Evolutionary conservation across 2,329 filamentous ascomycete species (phyloP).

Genomic region (Cladosporium sp.): DNA sequence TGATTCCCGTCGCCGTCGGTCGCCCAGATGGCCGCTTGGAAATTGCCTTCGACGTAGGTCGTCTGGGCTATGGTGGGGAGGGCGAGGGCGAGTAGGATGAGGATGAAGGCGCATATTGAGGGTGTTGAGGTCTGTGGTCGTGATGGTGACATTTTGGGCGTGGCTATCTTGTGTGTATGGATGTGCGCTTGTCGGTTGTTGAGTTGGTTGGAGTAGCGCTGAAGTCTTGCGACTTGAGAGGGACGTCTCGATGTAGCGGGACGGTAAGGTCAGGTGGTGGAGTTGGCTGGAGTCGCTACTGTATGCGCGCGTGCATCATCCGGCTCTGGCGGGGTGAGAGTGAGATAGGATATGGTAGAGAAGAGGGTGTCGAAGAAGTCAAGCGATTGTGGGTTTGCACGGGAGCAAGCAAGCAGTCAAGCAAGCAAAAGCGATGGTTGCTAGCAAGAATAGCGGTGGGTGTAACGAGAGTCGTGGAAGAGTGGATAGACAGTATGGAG

Average conservation of each 20-base stretch:
- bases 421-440: neutral
- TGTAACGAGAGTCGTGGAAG: too few species aligned
- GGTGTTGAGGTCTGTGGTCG: conserved; percentile 4
- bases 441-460: neutral
- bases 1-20: conserved; percentile 20
- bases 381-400: neutral
- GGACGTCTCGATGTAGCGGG: too few species aligned
- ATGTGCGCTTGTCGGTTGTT: too few species aligned
- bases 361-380: too few species aligned
- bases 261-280: too few species aligned
- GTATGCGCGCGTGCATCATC: neutral
- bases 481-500: neutral
- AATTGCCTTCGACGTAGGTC: conserved; percentile 29
- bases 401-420: neutral
- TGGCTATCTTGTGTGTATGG: too few species aligned
- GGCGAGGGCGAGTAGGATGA: conserved; percentile 15
- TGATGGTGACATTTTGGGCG: neutral
- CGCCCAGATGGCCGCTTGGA: conserved; percentile 20
- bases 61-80: conserved; percentile 15
- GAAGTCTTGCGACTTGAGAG: too few species aligned
- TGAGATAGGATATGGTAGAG: neutral
- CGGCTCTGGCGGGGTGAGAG: neutral
- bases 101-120: conserved; percentile 13
- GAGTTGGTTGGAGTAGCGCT: neutral
- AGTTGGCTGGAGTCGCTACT: neutral